Conservation (phyloP, 306 rosid genomes). For the Acmispon strigosus region DNA sequence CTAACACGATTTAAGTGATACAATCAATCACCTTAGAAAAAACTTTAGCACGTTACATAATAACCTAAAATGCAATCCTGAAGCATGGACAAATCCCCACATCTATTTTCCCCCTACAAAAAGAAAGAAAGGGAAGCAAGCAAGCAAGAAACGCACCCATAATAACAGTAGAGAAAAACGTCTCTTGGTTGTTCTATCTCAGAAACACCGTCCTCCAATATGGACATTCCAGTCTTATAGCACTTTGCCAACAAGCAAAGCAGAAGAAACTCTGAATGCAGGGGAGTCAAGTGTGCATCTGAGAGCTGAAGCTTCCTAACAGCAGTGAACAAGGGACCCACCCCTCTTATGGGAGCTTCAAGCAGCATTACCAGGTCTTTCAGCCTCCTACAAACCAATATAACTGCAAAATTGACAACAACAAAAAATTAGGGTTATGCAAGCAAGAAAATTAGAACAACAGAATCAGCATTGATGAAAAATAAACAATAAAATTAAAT, state of each 20-base stretch:
- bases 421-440: neutral
- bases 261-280: constrained; percentile 84
- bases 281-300: constrained; percentile 59
- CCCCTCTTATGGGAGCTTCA: constrained; percentile 80
- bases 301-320: constrained; percentile 66
- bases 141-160: constrained; percentile 55
- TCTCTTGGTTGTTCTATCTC: constrained; percentile 90
- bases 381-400: constrained; percentile 71
- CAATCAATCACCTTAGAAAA: neutral
- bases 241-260: constrained; percentile 80
- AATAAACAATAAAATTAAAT: neutral
- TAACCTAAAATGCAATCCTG: neutral
- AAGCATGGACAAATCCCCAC: too few species aligned
- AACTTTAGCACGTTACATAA: neutral
- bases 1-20: neutral
- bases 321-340: constrained; percentile 74
- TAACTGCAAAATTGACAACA: constrained; percentile 37
- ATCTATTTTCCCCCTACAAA: too few species aligned
- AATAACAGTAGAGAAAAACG: constrained; percentile 87
- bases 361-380: constrained; percentile 67
- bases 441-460: neutral
- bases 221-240: constrained; percentile 76
- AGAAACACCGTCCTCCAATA: constrained; percentile 61
- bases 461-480: neutral
- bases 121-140: neutral